Base-by-base conservation (phyloP, 371 early-diverging fungal genomes). In the Rhizopus sp. region DNA sequence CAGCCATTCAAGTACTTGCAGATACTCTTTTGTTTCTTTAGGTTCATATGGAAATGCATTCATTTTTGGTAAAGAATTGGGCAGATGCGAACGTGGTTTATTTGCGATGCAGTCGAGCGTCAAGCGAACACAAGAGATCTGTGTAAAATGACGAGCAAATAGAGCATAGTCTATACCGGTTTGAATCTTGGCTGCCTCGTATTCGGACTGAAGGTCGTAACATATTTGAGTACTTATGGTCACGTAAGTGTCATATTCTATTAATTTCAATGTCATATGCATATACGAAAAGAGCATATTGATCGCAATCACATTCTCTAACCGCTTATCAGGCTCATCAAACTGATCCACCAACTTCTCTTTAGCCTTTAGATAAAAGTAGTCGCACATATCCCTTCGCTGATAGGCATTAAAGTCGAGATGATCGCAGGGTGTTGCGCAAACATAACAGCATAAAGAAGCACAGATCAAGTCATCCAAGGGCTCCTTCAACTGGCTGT, bases 341-440 rank as follows among this genome's bases (percentile, higher is more conserved):
- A 65, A 65, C 17, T 65, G 65, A 15, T 65, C 65, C 12, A 56
- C 7, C 2, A 65, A 12, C n/a, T 47, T 47, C 9, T 50, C 38
- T 44, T 49, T 60, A 17, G 60, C 60, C 7, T 53, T 52, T 6
- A n/a, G n/a, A n/a, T n/a, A n/a, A n/a, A n/a, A n/a, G n/a, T n/a
- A n/a, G n/a, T n/a, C n/a, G n/a, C n/a, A n/a, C n/a, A n/a, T n/a
- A n/a, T n/a, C n/a, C n/a, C n/a, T n/a, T n/a, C n/a, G n/a, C n/a
- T n/a, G n/a, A 29, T 16, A 30, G 2, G 45, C 37, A 7, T 29
- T 7, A 34, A 42, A 53, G 0, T 6, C 29, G 6, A 60, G 15
- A 49, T 65, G 60, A 6, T 31, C 4, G 7, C 65, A 65, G 5
- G 60, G 57, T 7, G 44, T 48, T 2, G 57, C 12, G 16, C 65